Evolutionary conservation across 2,329 filamentous ascomycete species (phyloP).

Genomic region (Periconia sp.): DNA sequence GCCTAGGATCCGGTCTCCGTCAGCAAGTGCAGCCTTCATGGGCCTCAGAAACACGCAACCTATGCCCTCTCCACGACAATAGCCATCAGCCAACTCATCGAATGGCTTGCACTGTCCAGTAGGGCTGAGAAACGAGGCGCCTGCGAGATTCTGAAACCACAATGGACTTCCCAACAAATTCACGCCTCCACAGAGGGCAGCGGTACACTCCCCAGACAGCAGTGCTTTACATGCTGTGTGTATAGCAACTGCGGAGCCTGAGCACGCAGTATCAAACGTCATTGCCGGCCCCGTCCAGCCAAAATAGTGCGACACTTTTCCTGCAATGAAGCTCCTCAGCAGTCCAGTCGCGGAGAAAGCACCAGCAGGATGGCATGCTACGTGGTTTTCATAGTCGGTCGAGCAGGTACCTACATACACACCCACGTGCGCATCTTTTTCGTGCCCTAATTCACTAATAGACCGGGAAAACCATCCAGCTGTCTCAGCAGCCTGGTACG

Average conservation of each 20-base stretch:
- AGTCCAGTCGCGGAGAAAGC: constrained; percentile 51
- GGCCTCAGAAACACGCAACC: constrained; percentile 37
- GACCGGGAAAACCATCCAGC: constrained; percentile 13
- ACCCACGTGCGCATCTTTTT: neutral
- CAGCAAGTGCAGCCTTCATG: constrained; percentile 33
- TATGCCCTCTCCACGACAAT: constrained; percentile 35
- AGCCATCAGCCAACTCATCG: constrained; percentile 34
- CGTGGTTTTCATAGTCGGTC: constrained; percentile 29
- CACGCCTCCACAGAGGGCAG: constrained; percentile 28
- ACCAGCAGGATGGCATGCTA: constrained; percentile 29
- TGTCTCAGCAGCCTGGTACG: constrained; percentile 24
- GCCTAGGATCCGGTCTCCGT: constrained; percentile 39
- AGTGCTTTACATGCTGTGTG: constrained; percentile 26
- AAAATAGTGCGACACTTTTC: constrained; percentile 45
- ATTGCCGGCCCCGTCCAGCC: constrained; percentile 21
- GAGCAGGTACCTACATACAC: constrained; percentile 31
- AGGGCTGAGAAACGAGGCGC: constrained; percentile 26
- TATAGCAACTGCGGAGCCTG: constrained; percentile 12
- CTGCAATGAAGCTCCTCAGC: constrained; percentile 53
- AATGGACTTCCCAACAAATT: constrained; percentile 35
- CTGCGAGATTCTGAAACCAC: constrained; percentile 24
- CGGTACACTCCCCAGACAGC: constrained; percentile 29
- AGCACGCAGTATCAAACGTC: constrained; percentile 18
- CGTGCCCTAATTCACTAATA: no score
- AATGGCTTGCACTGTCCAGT: constrained; percentile 37